phyloP scores from a whole-genome alignment of 345 rosid species.

The Linum tenue region DNA sequence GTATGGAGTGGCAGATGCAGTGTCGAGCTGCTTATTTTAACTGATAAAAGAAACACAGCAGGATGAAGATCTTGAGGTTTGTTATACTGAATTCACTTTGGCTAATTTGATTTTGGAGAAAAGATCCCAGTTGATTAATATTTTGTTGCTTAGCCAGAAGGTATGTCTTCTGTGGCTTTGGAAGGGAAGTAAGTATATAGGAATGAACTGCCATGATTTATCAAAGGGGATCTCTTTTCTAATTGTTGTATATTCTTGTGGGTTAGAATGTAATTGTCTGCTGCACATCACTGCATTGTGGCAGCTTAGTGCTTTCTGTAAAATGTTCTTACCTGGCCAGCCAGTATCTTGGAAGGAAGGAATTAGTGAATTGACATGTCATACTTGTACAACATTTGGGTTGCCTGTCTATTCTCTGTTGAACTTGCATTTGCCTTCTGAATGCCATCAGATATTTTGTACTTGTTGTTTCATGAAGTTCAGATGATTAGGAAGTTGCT shows the following conservation, averaged over 20 bases:
- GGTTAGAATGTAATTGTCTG: not conserved
- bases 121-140: slow-evolving; percentile 23
- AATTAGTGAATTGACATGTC: too few relatives aligned
- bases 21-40: slow-evolving; percentile 30
- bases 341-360: too few relatives aligned
- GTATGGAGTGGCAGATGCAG: slow-evolving; percentile 85
- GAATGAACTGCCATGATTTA: not conserved
- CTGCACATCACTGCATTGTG: not conserved
- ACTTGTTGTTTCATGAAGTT: too few relatives aligned
- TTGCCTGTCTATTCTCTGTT: too few relatives aligned
- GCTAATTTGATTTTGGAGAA: not conserved
- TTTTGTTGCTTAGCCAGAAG: slow-evolving; percentile 18
- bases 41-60: slow-evolving; percentile 25
- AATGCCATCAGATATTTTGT: too few relatives aligned
- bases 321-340: not conserved
- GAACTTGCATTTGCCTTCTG: too few relatives aligned
- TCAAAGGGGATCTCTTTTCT: not conserved
- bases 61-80: slow-evolving; percentile 20
- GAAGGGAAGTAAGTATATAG: too few relatives aligned
- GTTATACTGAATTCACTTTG: not conserved
- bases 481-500: too few relatives aligned
- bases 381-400: too few relatives aligned
- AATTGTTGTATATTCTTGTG: not conserved
- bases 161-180: not conserved
- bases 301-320: not conserved